phyloP scores from a whole-genome alignment of 2,329 filamentous ascomycete genomes.

The Cucurbitaria berberidis region DNA sequence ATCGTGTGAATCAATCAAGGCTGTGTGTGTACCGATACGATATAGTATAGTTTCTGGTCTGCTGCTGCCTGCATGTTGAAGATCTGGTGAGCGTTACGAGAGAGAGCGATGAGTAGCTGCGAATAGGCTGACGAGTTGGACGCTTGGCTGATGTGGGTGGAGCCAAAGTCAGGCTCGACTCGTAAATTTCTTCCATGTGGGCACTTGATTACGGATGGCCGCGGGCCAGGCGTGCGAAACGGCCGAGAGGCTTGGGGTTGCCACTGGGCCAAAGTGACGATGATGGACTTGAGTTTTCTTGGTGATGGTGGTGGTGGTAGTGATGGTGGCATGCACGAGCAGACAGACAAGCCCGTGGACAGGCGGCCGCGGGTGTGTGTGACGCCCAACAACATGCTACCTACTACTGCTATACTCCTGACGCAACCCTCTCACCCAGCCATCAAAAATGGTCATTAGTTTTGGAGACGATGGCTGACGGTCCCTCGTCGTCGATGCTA shows the following conservation, averaged over 20 bases:
- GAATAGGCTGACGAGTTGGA: slow-evolving; percentile 10
- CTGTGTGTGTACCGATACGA: no score
- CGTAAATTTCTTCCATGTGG: slow-evolving; percentile 17
- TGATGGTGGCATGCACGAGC: slow-evolving; percentile 19
- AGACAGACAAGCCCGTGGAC: slow-evolving; percentile 9
- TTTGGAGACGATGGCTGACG: slow-evolving; percentile 22
- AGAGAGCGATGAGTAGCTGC: slow-evolving; percentile 3
- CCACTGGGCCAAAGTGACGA: slow-evolving; percentile 27
- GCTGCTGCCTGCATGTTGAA: slow-evolving; percentile 10
- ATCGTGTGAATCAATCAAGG: no score
- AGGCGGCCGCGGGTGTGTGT: slow-evolving; percentile 18
- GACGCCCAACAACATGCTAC: slow-evolving; percentile 19
- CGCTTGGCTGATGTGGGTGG: slow-evolving; percentile 16
- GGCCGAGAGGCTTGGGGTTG: slow-evolving; percentile 24
- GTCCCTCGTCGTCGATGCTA: slow-evolving; percentile 11
- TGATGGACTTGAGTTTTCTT: no score
- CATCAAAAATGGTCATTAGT: no score
- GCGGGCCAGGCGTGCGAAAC: slow-evolving; percentile 19
- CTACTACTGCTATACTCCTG: no score
- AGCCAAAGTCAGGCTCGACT: slow-evolving; percentile 18
- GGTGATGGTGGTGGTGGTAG: no score
- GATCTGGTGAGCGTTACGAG: slow-evolving; percentile 2
- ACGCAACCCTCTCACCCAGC: slow-evolving; percentile 8
- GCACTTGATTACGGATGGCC: slow-evolving; percentile 27
- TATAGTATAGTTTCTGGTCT: no score